Evolutionary conservation across 140 eudicot species (phyloP), one percentile per base, ranked within the genome.

Genomic region (Senecio squalidus): DNA sequence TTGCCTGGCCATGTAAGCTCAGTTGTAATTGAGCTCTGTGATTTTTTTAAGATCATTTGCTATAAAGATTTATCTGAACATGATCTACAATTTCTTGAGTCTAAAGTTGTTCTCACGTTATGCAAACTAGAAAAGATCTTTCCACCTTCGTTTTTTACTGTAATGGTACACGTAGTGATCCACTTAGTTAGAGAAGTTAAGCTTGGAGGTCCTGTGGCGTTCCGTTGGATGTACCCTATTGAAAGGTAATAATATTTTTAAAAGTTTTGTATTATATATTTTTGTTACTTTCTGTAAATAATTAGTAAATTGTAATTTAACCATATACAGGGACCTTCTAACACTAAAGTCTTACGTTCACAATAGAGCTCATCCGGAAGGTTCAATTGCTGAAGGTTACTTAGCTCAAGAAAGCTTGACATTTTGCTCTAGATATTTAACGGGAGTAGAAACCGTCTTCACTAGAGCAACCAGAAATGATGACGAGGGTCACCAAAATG

Each of bases 191-290:
- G n/a, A 10, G 61, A 55, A 45, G 61, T 55, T 16, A 16, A 24
- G 6, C 48, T 58, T 39, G 34, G 34, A 9, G 64, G 64, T 21
- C 64, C 51, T 20, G 50, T 58, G 4, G 34, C 30, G 24, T 58
- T 31, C n/a, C 50, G 51, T 3, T 58, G 64, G 64, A 58, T 58
- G 64, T 58, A 58, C 33, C 50, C 64, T 38, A 58, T 38, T 36
- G 64, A 58, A 40, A 58, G 64, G 64, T 38, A 58, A 29, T 13
- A 0, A 0, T 54, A 5, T 6, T 24, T 50, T 4, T 15, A 24
- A 10, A 9, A 1, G 23, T 24, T 13, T 43, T 43, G 7, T 8
- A 16, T n/a, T 3, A 0, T 14, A 7, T 43, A 7, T 43, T 3
- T 15, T 43, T 4, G 2, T 43, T 16, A n/a, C n/a, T n/a, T n/a